phyloP scores from a whole-genome alignment of 2,329 filamentous ascomycete genomes.

The Nannizziopsis barbatae region DNA sequence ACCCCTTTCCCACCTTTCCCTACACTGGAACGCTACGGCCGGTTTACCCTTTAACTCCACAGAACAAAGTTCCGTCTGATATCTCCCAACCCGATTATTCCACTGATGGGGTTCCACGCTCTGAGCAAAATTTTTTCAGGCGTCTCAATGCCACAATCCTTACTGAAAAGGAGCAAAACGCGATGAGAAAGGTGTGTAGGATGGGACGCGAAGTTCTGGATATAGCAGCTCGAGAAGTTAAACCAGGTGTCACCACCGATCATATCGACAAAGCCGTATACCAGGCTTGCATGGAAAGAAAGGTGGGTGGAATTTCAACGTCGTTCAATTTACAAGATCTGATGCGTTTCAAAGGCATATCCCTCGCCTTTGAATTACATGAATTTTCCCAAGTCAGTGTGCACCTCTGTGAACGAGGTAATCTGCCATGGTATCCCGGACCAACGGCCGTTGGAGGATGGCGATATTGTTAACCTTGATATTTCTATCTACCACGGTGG shows the following conservation, averaged over 20 bases:
- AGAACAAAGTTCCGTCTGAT: constrained; percentile 61
- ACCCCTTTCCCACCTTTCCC: constrained; percentile 79
- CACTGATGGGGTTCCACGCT: constrained; percentile 62
- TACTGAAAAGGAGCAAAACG: constrained; percentile 67
- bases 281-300: constrained; percentile 82
- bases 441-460: constrained; percentile 72
- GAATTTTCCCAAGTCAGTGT: constrained; percentile 95
- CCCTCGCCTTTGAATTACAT: constrained; percentile 92
- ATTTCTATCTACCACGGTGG: constrained; percentile 89
- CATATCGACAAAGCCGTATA: constrained; percentile 91
- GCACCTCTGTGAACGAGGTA: constrained; percentile 90
- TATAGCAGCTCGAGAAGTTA: constrained; percentile 69
- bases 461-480: constrained; percentile 95
- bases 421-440: constrained; percentile 99
- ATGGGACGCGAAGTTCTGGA: constrained; percentile 85
- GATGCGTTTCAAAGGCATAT: constrained; percentile 54
- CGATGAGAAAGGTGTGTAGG: constrained; percentile 84
- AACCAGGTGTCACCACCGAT: constrained; percentile 91
- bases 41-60: constrained; percentile 70
- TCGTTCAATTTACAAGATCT: not conserved
- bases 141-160: constrained; percentile 75
- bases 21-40: constrained; percentile 75
- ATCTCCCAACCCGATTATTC: constrained; percentile 84
- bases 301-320: constrained; percentile 49
- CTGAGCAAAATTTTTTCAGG: constrained; percentile 53